These are phyloP conservation scores for Glonium stellatum DNA, from an alignment of 495 filamentous ascomycete genomes.

Conservation along the genomic window DNA sequence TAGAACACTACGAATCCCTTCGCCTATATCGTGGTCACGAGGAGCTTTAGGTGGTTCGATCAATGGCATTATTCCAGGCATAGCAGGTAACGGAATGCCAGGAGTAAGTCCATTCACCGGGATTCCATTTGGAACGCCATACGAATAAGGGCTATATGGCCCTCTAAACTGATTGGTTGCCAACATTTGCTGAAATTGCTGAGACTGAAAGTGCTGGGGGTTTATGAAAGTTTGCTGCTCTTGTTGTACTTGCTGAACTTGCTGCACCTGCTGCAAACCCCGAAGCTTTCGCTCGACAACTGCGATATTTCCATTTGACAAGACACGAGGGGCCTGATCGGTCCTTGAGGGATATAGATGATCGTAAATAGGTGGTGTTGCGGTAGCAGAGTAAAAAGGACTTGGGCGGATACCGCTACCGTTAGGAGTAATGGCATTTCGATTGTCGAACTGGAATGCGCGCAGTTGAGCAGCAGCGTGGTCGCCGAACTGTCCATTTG, in stretches of 20 bases:
- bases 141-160: constrained; percentile 25
- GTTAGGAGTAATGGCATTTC: constrained; percentile 22
- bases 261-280: constrained; percentile 34
- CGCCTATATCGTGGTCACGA: constrained; percentile 59
- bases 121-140: constrained; percentile 23
- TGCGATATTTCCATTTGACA: constrained; percentile 38
- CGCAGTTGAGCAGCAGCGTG: constrained; percentile 19
- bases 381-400: constrained; percentile 34
- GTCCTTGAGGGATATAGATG: constrained; percentile 27
- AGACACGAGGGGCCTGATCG: constrained; percentile 32
- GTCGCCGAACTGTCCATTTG: constrained; percentile 18
- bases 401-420: constrained; percentile 27
- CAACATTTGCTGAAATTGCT: constrained; percentile 27
- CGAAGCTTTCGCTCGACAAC: constrained; percentile 46
- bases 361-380: constrained; percentile 36
- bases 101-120: constrained; percentile 36
- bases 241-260: constrained; percentile 23
- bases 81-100: constrained; percentile 29
- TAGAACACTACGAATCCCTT: constrained; percentile 60
- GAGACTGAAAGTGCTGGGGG: constrained; percentile 18
- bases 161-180: constrained; percentile 23
- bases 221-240: constrained; percentile 20
- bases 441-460: constrained; percentile 20
- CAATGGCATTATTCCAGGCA: constrained; percentile 22
- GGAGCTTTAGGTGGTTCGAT: constrained; percentile 45